Evolutionary conservation across 257 asterid species (phyloP).

Genomic region (Haberlea rhodopensis): DNA sequence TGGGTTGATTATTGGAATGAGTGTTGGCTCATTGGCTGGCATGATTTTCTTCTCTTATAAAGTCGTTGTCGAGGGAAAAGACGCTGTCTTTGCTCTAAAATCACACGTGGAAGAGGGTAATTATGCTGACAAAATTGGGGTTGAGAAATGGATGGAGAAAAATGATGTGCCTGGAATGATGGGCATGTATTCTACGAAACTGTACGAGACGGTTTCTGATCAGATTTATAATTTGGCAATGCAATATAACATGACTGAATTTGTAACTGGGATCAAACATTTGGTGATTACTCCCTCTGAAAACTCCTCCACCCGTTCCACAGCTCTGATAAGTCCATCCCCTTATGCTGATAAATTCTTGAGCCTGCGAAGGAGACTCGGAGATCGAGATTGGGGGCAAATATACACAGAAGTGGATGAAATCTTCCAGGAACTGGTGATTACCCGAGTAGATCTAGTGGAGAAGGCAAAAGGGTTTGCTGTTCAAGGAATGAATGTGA

Average conservation of each 20-base stretch:
- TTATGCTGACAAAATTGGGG: constrained; percentile 83
- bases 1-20: constrained; percentile 79
- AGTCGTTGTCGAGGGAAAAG: constrained; percentile 87
- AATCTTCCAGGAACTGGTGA: constrained; percentile 65
- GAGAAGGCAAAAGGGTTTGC: constrained; percentile 90
- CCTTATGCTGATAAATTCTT: constrained; percentile 66
- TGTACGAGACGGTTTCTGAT: constrained; percentile 70
- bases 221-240: constrained; percentile 78
- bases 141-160: constrained; percentile 92
- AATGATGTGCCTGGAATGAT: constrained; percentile 90
- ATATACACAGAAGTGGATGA: constrained; percentile 64
- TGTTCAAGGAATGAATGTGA: constrained; percentile 74
- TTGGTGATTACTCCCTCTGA: constrained; percentile 46
- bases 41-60: constrained; percentile 76
- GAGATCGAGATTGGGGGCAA: constrained; percentile 72
- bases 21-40: constrained; percentile 70
- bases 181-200: constrained; percentile 67
- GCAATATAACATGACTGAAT: constrained; percentile 89
- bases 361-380: constrained; percentile 56
- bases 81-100: constrained; percentile 74
- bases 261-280: constrained; percentile 68
- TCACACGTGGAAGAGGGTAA: constrained; percentile 85
- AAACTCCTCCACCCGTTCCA: constrained; percentile 51
- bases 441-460: constrained; percentile 71
- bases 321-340: constrained; percentile 59